Evolutionary conservation across 306 rosid genomes (phyloP), one percentile per base, ranked within the genome.

Genomic region (Quercus bicolor): DNA sequence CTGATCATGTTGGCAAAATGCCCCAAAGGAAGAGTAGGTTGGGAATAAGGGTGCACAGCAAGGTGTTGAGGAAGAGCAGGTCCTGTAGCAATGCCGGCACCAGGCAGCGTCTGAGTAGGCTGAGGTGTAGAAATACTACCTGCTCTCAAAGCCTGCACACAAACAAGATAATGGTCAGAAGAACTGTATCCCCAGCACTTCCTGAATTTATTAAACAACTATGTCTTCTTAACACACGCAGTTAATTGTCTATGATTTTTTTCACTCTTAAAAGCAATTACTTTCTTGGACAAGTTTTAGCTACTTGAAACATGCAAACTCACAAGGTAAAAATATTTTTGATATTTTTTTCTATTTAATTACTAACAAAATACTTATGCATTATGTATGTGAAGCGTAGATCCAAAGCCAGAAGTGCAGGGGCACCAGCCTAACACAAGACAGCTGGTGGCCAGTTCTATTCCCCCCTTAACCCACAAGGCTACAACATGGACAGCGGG

Each of bases 1-100:
- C 99, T 59, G 23, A 96, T 88, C 99, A 96, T 91, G 84, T 96
- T 96, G 53, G 98, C 88, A 89, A 86, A 94, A 81, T 82, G 97
- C 54, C 98, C 97, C 85, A 92, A 64, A 75, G 99, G 99, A 83
- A 93, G 96, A 24, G 84, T 83, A 10, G 97, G 98, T 82, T 93
- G 99, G 29, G 99, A 87, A 79, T 96, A 96, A 23, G 98, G 99
- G 84, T 96, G 98, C 88, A 96, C 89, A 28, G 97, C 88, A 78
- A 96, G 83, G 86, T 96, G 99, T 77, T 96, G 99, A 40, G 97
- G 98, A 84, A 91, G 90, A 60, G 97, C 86, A 66, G 98, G 96
- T 78, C 97, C 98, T 31, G 99, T 85, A 11, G 96, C 92, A 76
- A 92, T 91, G 34, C 77, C 87, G 20, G 86, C 95, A 79, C 97